phyloP scores from a whole-genome alignment of 163 green algal genomes.

The Smithsoniella earleae region DNA sequence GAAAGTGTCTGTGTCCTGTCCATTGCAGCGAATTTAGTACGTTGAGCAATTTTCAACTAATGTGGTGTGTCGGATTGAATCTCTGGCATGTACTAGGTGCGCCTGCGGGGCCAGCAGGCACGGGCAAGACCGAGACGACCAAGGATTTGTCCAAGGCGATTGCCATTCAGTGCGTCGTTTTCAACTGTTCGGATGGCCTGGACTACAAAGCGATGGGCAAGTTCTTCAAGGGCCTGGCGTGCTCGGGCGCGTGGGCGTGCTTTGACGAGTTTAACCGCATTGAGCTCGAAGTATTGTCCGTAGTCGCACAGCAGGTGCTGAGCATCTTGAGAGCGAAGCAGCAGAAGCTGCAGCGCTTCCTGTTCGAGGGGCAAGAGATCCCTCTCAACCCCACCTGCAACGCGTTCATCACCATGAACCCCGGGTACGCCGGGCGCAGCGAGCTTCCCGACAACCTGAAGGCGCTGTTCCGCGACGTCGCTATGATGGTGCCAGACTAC shows the following conservation, averaged over 20 bases:
- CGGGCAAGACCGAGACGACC: conserved; percentile 70
- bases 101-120: conserved; percentile 56
- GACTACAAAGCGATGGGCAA: conserved; percentile 52
- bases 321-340: conserved; percentile 53
- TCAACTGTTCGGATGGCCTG: conserved; percentile 68
- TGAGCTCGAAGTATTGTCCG: conserved; percentile 62
- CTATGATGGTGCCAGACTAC: conserved; percentile 64
- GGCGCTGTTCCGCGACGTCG: conserved; percentile 59
- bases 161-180: conserved; percentile 78
- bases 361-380: conserved; percentile 43
- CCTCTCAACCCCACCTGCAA: conserved; percentile 29
- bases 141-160: conserved; percentile 80
- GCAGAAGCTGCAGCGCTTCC: conserved; percentile 45
- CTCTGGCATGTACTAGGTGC: too few relatives aligned
- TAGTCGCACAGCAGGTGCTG: conserved; percentile 63
- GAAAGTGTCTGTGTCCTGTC: too few relatives aligned
- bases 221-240: conserved; percentile 70
- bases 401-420: conserved; percentile 39
- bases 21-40: too few relatives aligned
- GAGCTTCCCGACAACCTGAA: conserved; percentile 38
- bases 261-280: conserved; percentile 86
- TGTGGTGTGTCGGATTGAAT: too few relatives aligned
- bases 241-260: conserved; percentile 65
- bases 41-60: too few relatives aligned
- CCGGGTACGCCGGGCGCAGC: conserved; percentile 35